phyloP scores from a whole-genome alignment of 176 grass and related monocot species.

The Triticum dicoccoides region DNA sequence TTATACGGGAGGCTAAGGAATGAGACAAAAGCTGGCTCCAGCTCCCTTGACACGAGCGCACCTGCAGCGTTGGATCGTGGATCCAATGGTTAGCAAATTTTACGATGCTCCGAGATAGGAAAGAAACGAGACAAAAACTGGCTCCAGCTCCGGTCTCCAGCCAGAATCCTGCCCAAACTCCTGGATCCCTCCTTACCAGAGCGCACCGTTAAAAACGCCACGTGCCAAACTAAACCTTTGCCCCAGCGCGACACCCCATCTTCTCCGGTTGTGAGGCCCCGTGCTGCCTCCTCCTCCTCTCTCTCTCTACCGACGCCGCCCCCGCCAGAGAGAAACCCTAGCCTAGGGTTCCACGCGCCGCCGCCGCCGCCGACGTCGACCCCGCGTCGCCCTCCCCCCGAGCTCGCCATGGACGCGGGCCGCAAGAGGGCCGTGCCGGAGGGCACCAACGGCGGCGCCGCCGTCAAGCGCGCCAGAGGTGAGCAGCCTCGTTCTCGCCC shows the following conservation, averaged over 20 bases:
- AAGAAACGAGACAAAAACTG: background rate
- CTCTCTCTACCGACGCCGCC: no score
- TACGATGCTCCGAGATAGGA: background rate
- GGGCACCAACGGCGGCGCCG: slow-evolving; percentile 46
- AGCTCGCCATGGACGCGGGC: slow-evolving; percentile 55
- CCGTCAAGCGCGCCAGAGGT: slow-evolving; percentile 78
- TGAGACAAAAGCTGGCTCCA: no score
- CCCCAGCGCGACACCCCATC: background rate
- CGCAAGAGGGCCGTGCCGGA: slow-evolving; percentile 62
- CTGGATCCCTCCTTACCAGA: background rate
- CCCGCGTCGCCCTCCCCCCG: background rate
- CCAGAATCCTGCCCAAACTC: background rate
- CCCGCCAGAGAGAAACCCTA: slow-evolving; percentile 35
- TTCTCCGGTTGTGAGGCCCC: background rate
- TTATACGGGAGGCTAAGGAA: no score
- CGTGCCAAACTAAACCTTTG: background rate
- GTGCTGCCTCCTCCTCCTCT: background rate
- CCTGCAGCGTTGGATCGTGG: no score
- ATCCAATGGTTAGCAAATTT: no score
- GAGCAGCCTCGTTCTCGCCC: background rate
- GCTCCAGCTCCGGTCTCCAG: background rate
- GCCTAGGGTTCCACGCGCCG: slow-evolving; percentile 41
- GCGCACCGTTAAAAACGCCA: background rate
- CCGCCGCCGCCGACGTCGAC: background rate
- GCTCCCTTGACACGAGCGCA: no score